phyloP scores from a whole-genome alignment of 257 asterid species.

The Striga asiatica region DNA sequence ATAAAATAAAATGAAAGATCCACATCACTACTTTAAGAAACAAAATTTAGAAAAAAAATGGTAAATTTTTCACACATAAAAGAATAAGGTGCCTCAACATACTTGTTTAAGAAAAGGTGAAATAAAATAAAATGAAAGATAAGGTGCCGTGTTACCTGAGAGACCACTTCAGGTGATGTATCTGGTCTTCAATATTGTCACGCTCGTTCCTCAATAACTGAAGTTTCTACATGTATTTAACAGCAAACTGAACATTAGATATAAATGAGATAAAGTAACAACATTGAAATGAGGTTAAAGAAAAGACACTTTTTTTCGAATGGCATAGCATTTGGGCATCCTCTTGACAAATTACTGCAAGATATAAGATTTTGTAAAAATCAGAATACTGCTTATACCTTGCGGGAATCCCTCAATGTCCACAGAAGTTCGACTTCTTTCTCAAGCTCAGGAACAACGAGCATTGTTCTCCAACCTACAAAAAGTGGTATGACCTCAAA shows the following conservation, averaged over 20 bases:
- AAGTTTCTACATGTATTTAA: slow-evolving; percentile 50
- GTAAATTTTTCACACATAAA: no score
- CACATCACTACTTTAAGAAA: no score
- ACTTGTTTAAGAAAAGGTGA: no score
- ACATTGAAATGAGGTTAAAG: slow-evolving; percentile 3
- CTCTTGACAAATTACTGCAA: background rate
- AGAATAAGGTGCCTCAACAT: no score
- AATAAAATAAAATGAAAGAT: no score
- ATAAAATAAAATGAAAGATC: no score
- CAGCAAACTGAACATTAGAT: slow-evolving; percentile 1
- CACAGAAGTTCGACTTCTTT: slow-evolving; percentile 82
- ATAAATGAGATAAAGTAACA: background rate
- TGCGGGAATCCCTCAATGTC: slow-evolving; percentile 56
- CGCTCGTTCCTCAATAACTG: slow-evolving; percentile 67
- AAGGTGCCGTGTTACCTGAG: slow-evolving; percentile 60
- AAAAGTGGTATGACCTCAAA: slow-evolving; percentile 15
- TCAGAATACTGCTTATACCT: slow-evolving; percentile 35
- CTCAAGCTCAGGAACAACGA: slow-evolving; percentile 98
- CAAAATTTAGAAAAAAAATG: no score
- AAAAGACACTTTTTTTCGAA: background rate
- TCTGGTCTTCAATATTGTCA: slow-evolving; percentile 72
- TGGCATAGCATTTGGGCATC: background rate
- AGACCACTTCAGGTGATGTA: slow-evolving; percentile 80
- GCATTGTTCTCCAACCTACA: slow-evolving; percentile 99
- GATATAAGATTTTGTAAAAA: slow-evolving; percentile 1